Evolutionary conservation across 2,329 filamentous ascomycete genomes (phyloP), one percentile per base, ranked within the genome.

Genomic region (Helicocarpus griseus): DNA sequence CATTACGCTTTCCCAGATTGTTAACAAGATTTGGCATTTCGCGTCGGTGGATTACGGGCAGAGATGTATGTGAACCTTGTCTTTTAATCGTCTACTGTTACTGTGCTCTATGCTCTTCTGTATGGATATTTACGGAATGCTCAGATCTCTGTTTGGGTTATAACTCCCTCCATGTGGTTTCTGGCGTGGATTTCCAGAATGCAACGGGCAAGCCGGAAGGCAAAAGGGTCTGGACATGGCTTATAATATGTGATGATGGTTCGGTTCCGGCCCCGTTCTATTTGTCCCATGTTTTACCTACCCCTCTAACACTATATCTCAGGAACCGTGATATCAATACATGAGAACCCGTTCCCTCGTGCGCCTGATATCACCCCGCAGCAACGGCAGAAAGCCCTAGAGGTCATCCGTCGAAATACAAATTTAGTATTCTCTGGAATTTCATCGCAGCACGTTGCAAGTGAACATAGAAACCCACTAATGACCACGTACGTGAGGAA

Each of bases 1-100:
- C 61, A 60, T 77, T 4, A 77, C 77, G 2, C 76, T 81, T 52
- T 78, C 80, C 47, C 70, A 79, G 28, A 74, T 88, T 39, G 78
- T 85, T 5, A 77, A 86, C 55, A 78, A 83, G 50, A 83, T 87
- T n/a, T 85, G 85, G 73, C 85, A 88, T 63, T 89, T 86, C 65
- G 83, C 82, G 13, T 85, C 84, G 0, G 78, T 87, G 13, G 86
- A 89, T 59, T 79, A 83, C 64, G 85, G 84, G 0, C 69, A 75
- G 14, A 76, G 74, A 63, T 87, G 84, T 81, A 69, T 60, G 73
- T 2, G 17, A 44, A 9, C 41, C 48, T 9, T 6, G 3, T 31
- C 46, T 33, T 39, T 45, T 33, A 21, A 24, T 21, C 49, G 52
- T 31, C 51, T 53, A 26, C 44, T 51, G 5, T 50, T n/a, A 40